Conservation (phyloP, 1,284 basidiomycete species). For the Moesziomyces aphidis region DNA sequence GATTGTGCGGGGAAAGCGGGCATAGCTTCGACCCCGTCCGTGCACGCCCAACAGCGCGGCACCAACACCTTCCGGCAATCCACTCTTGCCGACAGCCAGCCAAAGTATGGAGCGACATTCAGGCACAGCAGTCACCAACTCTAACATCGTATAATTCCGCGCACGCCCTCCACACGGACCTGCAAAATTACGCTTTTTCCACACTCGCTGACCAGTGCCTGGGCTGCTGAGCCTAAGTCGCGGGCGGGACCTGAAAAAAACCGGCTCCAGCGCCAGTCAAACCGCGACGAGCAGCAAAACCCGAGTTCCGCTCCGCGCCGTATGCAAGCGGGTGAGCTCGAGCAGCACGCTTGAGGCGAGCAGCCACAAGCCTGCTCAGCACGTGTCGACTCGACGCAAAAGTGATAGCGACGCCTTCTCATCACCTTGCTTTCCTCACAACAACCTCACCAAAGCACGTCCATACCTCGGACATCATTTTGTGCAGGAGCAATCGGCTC, state of each 20-base stretch:
- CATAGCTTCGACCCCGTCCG: no score
- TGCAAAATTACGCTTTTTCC: background rate
- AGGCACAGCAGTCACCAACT: background rate
- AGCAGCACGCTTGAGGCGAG: background rate
- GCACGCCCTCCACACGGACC: background rate
- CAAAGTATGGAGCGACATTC: no score
- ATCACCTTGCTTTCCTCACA: background rate
- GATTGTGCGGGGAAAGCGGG: no score
- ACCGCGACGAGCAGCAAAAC: background rate
- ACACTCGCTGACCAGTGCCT: no score
- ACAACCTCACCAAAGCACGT: background rate
- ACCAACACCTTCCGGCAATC: no score
- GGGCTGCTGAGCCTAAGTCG: background rate
- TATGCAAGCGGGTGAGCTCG: background rate
- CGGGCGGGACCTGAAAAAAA: no score
- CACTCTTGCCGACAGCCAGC: background rate
- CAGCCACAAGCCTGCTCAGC: background rate
- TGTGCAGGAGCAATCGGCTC: background rate
- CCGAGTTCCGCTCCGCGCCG: background rate
- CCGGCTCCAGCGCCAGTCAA: no score
- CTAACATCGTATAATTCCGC: background rate
- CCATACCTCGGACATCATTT: background rate
- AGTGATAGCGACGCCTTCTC: background rate
- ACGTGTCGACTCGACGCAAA: background rate
- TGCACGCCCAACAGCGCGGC: no score